Conservation (phyloP, 495 filamentous ascomycete species). For the Letharia lupina region DNA sequence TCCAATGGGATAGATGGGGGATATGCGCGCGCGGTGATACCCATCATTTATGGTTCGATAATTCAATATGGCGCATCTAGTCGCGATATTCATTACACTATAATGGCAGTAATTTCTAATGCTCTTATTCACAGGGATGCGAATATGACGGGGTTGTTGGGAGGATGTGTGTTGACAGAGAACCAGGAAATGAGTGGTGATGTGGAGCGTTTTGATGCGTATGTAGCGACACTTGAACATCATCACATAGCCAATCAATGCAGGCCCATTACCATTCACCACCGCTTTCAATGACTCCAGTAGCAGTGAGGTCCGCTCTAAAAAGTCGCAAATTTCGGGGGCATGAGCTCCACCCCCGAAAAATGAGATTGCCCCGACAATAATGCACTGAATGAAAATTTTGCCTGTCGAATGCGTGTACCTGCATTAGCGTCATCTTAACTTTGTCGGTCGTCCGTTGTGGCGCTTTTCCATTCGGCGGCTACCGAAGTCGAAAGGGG, state of each 20-base stretch:
- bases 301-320: too few relatives aligned
- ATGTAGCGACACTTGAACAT: neutral
- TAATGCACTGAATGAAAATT: neutral
- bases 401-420: neutral
- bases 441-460: neutral
- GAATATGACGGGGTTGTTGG: neutral
- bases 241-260: neutral
- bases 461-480: neutral
- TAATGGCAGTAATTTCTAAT: neutral
- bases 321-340: too few relatives aligned
- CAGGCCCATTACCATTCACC: neutral
- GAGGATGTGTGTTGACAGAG: neutral
- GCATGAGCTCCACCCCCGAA: too few relatives aligned
- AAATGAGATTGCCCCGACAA: neutral
- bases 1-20: neutral
- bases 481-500: neutral
- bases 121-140: neutral
- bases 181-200: neutral
- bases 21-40: neutral
- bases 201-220: neutral
- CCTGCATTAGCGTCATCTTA: neutral
- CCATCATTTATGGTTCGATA: neutral
- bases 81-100: neutral
- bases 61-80: neutral
- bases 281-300: neutral